These are phyloP conservation scores for Talaromyces nanjingensis DNA, from an alignment of 495 filamentous ascomycete genomes.

Conservation along the genomic window DNA sequence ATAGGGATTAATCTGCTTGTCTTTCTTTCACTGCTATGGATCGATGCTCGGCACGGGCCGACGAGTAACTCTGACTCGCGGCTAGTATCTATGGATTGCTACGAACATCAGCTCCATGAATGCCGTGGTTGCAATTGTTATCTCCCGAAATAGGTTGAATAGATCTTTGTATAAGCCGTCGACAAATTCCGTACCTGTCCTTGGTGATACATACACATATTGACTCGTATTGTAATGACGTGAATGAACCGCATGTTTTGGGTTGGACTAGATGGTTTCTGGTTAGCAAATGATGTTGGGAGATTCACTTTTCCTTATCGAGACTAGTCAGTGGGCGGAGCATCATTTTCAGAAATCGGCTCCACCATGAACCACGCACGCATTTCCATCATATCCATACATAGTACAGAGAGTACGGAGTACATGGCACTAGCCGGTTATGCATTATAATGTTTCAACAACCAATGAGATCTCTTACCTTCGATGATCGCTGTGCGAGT, in stretches of 20 bases:
- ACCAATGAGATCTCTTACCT: background rate
- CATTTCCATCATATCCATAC: no score
- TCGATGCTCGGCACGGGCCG: background rate
- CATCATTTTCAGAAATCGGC: background rate
- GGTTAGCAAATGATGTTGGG: background rate
- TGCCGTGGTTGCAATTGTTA: background rate
- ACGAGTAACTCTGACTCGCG: background rate
- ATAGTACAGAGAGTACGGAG: no score
- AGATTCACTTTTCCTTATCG: background rate
- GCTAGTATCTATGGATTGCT: background rate
- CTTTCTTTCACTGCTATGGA: background rate
- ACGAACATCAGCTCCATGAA: background rate
- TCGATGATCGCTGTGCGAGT: background rate
- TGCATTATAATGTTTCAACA: background rate
- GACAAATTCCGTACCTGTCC: background rate
- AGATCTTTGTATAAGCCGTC: background rate
- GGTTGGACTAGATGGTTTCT: background rate
- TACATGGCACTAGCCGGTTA: no score
- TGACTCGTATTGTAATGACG: background rate
- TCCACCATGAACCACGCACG: no score
- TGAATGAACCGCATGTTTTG: background rate
- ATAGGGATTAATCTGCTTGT: no score
- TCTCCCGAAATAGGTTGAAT: background rate
- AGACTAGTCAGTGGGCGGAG: background rate
- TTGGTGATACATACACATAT: background rate